Base-by-base conservation (phyloP, 2,329 filamentous ascomycete genomes). In the Colletotrichum tanaceti region DNA sequence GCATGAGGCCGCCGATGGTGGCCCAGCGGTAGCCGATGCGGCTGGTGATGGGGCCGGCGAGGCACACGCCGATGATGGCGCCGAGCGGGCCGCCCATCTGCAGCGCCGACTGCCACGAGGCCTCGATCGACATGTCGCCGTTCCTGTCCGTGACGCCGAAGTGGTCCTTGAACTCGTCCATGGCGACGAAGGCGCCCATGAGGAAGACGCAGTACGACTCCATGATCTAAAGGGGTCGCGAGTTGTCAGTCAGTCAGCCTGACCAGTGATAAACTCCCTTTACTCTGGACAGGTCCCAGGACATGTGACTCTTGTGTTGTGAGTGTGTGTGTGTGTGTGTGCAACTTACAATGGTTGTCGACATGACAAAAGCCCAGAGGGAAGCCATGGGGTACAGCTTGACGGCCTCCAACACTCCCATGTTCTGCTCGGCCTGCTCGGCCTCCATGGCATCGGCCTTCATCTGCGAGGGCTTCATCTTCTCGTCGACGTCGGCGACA, bases 201-300 rank as follows among this genome's bases (percentile, higher is more conserved):
- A 90, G 78, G 80, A 90, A 89, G 70, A 90, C 85, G 75, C 83
- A 83, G 81, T 88, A 90, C 5, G 87, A 85, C 75, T 90, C 88
- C 88, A 90, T 90, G 72, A 89, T 87, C 87, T 89, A 71, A 71
- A 10, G 1, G 6, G 1, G 6, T 22, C 63, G 9, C 0, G 44
- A 22, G 64, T 72, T 72, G 49, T 41, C 59, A 28, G 64, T 75
- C 59, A 74, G 73, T 67, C 57, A 44, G n/a, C n/a, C n/a, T n/a
- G n/a, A n/a, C n/a, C n/a, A n/a, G n/a, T n/a, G n/a, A n/a, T n/a
- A 32, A 16, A 63, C 38, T 60, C 44, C 14, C 44, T 69, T 2
- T n/a, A n/a, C n/a, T n/a, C n/a, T n/a, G n/a, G 41, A 43, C 28
- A 47, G 52, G 39, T 11, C 14, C n/a, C n/a, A n/a, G n/a, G n/a